Conservation (phyloP, 495 filamentous ascomycete species). For the Hypoxylon cercidicola region DNA sequence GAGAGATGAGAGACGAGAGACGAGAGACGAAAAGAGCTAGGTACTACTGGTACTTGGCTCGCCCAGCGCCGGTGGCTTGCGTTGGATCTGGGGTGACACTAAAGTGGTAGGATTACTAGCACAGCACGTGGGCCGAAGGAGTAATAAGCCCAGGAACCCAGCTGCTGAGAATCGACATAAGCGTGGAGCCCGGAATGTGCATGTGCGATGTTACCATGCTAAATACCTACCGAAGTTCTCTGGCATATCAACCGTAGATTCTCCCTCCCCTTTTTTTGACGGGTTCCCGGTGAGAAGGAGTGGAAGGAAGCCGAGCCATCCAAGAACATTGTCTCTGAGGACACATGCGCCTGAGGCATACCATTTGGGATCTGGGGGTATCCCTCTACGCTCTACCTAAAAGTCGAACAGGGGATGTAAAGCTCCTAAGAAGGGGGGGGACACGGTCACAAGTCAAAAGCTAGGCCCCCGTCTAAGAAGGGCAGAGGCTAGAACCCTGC, state of each 20-base stretch:
- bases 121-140: constrained; percentile 36
- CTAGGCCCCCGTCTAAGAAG: constrained; percentile 9
- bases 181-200: constrained; percentile 26
- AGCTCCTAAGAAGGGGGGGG: constrained; percentile 13
- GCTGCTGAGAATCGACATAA: constrained; percentile 15
- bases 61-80: constrained; percentile 30
- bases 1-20: not conserved
- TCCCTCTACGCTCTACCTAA: constrained; percentile 8
- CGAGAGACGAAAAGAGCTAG: too few species aligned
- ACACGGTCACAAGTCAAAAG: constrained; percentile 4
- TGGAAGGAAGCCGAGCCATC: constrained; percentile 5
- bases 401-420: constrained; percentile 9
- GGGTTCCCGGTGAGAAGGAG: not conserved
- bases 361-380: constrained; percentile 1
- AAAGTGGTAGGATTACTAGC: constrained; percentile 13
- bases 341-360: too few species aligned
- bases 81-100: constrained; percentile 27
- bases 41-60: constrained; percentile 3
- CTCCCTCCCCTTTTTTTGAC: not conserved
- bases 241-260: too few species aligned
- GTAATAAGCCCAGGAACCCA: constrained; percentile 29
- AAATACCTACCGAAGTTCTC: too few species aligned
- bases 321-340: not conserved
- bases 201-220: constrained; percentile 6
- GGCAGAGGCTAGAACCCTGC: constrained; percentile 42